phyloP scores from a whole-genome alignment of 768 basidiomycete genomes.

The Lentinula raphanica region DNA sequence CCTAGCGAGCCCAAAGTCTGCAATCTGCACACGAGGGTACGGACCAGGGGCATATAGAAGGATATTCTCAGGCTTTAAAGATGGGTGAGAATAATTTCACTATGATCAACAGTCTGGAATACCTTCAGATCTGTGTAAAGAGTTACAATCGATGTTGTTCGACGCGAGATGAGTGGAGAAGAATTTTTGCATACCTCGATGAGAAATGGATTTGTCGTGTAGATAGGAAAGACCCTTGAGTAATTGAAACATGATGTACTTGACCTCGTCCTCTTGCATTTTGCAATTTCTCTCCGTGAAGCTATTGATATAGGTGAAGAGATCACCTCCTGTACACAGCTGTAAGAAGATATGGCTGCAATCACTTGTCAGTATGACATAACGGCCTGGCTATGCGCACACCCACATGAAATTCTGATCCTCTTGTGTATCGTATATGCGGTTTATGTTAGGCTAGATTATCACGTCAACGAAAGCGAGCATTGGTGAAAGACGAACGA shows the following conservation, averaged over 20 bases:
- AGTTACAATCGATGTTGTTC: not conserved
- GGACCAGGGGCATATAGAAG: slow-evolving; percentile 73
- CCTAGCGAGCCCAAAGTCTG: slow-evolving; percentile 83
- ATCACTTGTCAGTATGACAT: not conserved
- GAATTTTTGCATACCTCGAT: slow-evolving; percentile 54
- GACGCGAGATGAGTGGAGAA: not conserved
- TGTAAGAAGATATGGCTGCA: slow-evolving; percentile 77
- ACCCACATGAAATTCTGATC: slow-evolving; percentile 52
- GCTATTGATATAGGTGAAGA: slow-evolving; percentile 80
- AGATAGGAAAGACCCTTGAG: slow-evolving; percentile 67
- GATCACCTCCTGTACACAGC: slow-evolving; percentile 79
- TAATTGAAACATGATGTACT: slow-evolving; percentile 80
- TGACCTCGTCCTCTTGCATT: slow-evolving; percentile 75
- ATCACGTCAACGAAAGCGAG: not conserved
- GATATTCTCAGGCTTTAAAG: slow-evolving; percentile 73
- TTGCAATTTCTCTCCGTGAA: slow-evolving; percentile 43
- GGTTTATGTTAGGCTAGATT: slow-evolving; percentile 73
- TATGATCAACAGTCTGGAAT: slow-evolving; percentile 5
- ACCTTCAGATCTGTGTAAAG: slow-evolving; percentile 59
- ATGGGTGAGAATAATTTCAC: not conserved
- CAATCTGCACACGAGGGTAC: slow-evolving; percentile 79
- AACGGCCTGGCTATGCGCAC: not conserved
- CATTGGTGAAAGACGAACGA: not conserved
- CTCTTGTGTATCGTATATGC: slow-evolving; percentile 65
- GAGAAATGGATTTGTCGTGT: slow-evolving; percentile 68